Evolutionary conservation across 2,329 filamentous ascomycete genomes (phyloP).

Genomic region (Dothideomycetidae sp.): DNA sequence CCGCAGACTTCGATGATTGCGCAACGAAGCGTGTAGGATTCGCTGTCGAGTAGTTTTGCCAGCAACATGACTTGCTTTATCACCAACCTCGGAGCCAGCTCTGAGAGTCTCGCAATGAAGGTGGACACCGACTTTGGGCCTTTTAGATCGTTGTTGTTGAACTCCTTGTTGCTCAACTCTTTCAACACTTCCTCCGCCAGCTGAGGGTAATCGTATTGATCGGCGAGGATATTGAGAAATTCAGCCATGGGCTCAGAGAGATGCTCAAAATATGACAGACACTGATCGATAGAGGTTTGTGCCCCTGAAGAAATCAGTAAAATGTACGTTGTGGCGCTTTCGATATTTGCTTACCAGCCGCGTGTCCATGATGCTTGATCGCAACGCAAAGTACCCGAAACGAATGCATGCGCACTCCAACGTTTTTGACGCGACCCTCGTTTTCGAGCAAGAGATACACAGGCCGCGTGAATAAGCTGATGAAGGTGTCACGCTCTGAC

Average conservation of each 20-base stretch:
- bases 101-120: conserved; percentile 86
- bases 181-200: conserved; percentile 84
- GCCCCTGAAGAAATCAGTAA: no score
- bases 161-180: conserved; percentile 94
- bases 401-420: conserved; percentile 81
- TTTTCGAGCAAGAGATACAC: conserved; percentile 91
- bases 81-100: conserved; percentile 77
- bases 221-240: conserved; percentile 85
- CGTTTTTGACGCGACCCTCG: conserved; percentile 81
- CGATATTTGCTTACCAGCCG: conserved; percentile 52
- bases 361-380: conserved; percentile 94
- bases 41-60: conserved; percentile 88
- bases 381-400: conserved; percentile 96
- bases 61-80: conserved; percentile 96
- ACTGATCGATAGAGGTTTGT: conserved; percentile 96
- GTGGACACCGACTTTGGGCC: conserved; percentile 92
- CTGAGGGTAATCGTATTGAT: conserved; percentile 96
- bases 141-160: conserved; percentile 89
- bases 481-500: conserved; percentile 88
- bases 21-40: conserved; percentile 89
- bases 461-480: conserved; percentile 78
- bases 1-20: conserved; percentile 94
- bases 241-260: conserved; percentile 98
- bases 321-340: conserved; percentile 20
- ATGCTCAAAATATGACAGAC: conserved; percentile 95